These are phyloP conservation scores for Lentinula sp. DNA, from an alignment of 768 basidiomycete genomes.

Conservation along the genomic window DNA sequence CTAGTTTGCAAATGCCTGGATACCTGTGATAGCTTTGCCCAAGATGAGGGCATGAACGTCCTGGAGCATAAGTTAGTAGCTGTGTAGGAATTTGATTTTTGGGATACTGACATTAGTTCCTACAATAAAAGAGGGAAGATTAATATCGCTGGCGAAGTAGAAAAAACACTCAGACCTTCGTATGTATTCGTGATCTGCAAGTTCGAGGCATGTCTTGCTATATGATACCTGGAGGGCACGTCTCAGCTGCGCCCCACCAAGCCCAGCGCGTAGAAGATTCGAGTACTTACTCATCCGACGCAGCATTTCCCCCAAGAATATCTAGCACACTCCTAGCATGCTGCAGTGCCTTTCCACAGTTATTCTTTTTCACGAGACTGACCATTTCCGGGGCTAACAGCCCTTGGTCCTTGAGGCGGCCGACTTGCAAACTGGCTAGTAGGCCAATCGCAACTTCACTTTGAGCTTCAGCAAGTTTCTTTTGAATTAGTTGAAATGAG, in stretches of 20 bases:
- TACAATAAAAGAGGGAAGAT: constrained; percentile 14
- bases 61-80: constrained; percentile 29
- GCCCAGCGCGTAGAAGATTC: background rate
- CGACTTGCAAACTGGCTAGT: constrained; percentile 71
- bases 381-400: constrained; percentile 85
- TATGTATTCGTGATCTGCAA: constrained; percentile 96
- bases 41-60: constrained; percentile 90
- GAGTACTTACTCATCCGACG: constrained; percentile 75
- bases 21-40: constrained; percentile 88
- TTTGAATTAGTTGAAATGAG: constrained; percentile 95
- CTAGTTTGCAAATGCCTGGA: constrained; percentile 75
- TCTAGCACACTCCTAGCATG: constrained; percentile 80
- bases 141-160: background rate
- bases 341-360: constrained; percentile 87
- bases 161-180: constrained; percentile 48
- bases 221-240: constrained; percentile 60
- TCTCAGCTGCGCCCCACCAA: background rate
- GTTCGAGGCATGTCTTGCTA: constrained; percentile 93
- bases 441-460: constrained; percentile 79
- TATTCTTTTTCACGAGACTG: constrained; percentile 91
- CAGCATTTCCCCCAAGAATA: constrained; percentile 91
- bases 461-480: constrained; percentile 93
- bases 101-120: constrained; percentile 50
- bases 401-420: constrained; percentile 79
- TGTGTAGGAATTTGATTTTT: background rate